Conservation (phyloP, 805 yeast genomes). For the Pichia rugopelliculosa region DNA sequence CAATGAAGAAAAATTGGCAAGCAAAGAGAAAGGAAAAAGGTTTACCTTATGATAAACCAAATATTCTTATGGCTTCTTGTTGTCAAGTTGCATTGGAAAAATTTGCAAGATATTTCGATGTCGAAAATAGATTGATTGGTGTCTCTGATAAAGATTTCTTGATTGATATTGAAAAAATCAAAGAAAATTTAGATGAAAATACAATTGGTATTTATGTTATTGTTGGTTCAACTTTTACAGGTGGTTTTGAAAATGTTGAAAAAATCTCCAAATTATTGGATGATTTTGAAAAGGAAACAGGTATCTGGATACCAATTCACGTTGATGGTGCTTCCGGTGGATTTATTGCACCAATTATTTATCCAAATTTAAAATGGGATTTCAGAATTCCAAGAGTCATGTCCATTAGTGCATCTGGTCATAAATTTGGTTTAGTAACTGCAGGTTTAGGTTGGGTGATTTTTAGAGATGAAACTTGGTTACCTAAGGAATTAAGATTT, state of each 20-base stretch:
- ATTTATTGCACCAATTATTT: constrained; percentile 76
- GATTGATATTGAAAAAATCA: constrained; percentile 53
- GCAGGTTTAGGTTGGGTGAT: constrained; percentile 93
- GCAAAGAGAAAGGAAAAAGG: constrained; percentile 52
- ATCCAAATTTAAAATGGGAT: constrained; percentile 78
- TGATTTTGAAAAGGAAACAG: constrained; percentile 58
- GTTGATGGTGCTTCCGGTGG: constrained; percentile 95
- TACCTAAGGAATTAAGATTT: constrained; percentile 70
- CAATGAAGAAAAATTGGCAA: constrained; percentile 89
- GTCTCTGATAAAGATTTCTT: constrained; percentile 57
- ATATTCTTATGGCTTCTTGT: constrained; percentile 85
- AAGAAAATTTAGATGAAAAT: constrained; percentile 72
- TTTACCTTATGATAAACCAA: constrained; percentile 57
- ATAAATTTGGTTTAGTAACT: constrained; percentile 83
- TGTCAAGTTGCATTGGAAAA: constrained; percentile 93
- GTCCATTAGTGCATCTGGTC: constrained; percentile 86
- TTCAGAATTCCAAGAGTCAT: constrained; percentile 69
- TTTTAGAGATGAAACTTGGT: constrained; percentile 58
- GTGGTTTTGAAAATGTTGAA: constrained; percentile 77
- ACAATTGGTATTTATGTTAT: constrained; percentile 88
- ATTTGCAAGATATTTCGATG: constrained; percentile 91
- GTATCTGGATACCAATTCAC: constrained; percentile 70
- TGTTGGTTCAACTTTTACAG: constrained; percentile 88
- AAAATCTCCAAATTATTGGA: constrained; percentile 58
- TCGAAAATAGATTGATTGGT: constrained; percentile 70